phyloP scores from a whole-genome alignment of 2,329 filamentous ascomycete genomes.

The Xylariaceae sp. region DNA sequence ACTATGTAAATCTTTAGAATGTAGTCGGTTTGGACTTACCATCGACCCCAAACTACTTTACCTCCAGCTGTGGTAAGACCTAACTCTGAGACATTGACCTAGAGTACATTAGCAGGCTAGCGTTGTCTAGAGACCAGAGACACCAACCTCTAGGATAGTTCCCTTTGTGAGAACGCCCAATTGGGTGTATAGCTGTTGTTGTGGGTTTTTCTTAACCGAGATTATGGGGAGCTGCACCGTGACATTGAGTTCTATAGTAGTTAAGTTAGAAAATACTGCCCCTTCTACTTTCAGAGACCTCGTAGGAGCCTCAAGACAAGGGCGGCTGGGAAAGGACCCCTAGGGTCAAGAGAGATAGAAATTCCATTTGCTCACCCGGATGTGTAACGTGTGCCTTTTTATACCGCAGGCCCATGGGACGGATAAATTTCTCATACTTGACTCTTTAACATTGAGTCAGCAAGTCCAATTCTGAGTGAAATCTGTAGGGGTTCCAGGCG shows the following conservation, averaged over 20 bases:
- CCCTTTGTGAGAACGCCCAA: slow-evolving; percentile 59
- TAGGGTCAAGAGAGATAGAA: no score
- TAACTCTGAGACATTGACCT: slow-evolving; percentile 92
- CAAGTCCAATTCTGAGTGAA: not conserved
- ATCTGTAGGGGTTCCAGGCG: no score
- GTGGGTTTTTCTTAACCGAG: slow-evolving; percentile 73
- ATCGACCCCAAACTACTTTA: slow-evolving; percentile 85
- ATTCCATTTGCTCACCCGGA: no score
- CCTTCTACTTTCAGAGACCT: slow-evolving; percentile 73
- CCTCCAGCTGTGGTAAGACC: slow-evolving; percentile 89
- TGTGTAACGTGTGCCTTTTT: slow-evolving; percentile 80
- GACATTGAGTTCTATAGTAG: slow-evolving; percentile 31
- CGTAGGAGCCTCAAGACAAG: no score
- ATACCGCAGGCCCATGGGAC: slow-evolving; percentile 66
- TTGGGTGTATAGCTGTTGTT: slow-evolving; percentile 76
- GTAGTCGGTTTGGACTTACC: slow-evolving; percentile 37
- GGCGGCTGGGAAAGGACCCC: no score
- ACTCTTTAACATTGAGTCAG: slow-evolving; percentile 50
- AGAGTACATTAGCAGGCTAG: slow-evolving; percentile 59
- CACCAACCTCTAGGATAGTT: slow-evolving; percentile 72
- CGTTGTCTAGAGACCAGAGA: not conserved
- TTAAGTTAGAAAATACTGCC: no score
- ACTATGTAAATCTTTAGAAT: slow-evolving; percentile 29
- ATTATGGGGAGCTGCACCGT: slow-evolving; percentile 52
- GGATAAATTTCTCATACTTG: slow-evolving; percentile 72